Percentiles rank a stretch among this genome's conserved stretches.
Conservation (phyloP, 2,329 filamentous ascomycete genomes). For the Exophiala xenobiotica region DNA sequence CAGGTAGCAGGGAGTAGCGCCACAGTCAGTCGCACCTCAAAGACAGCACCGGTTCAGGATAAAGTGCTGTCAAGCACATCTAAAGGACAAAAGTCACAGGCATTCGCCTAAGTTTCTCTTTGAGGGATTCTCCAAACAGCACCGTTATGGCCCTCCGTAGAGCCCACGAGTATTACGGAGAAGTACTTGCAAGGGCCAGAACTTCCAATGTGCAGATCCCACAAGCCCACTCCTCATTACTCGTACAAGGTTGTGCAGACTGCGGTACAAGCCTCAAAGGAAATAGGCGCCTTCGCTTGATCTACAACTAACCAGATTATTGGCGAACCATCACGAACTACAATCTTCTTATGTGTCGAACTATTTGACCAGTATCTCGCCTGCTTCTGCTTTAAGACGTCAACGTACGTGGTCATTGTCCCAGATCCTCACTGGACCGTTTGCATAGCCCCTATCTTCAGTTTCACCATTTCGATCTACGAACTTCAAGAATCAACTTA, state of each 20-base stretch:
- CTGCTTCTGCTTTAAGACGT: conserved; percentile 12
- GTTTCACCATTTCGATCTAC: conserved; percentile 16
- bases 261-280: not conserved
- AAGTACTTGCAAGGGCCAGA: too few relatives aligned
- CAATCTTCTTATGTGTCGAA: conserved; percentile 16
- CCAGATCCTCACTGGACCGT: conserved; percentile 9
- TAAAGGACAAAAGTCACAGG: not conserved
- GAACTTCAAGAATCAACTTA: not conserved
- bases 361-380: conserved; percentile 12
- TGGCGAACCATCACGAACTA: conserved; percentile 14
- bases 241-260: not conserved
- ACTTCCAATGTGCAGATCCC: too few relatives aligned
- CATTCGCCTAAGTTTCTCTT: not conserved
- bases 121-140: not conserved
- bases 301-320: conserved; percentile 14
- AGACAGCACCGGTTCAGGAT: not conserved
- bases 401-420: conserved; percentile 8
- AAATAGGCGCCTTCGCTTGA: conserved; percentile 26
- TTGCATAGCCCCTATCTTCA: conserved; percentile 17
- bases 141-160: not conserved
- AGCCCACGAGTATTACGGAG: not conserved
- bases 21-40: not conserved
- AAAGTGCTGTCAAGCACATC: not conserved
- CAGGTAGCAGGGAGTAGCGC: not conserved
- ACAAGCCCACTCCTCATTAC: too few relatives aligned